Conservation (phyloP, 257 asterid genomes). For the Plantago elongata region DNA sequence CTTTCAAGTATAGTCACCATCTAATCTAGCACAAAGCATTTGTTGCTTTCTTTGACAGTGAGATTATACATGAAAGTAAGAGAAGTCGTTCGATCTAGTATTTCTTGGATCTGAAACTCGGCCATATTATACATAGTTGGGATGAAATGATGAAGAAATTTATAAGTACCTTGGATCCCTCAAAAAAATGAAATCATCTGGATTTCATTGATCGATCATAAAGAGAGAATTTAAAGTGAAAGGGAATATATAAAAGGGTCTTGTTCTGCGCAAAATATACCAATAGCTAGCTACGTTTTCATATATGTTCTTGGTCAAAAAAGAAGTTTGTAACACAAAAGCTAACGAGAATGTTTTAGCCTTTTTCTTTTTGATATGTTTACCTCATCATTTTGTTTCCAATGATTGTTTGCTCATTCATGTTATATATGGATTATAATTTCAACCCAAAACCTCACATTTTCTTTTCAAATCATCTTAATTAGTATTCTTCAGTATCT, state of each 20-base stretch:
- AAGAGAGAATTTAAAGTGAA: neutral
- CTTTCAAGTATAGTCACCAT: neutral
- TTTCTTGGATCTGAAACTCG: neutral
- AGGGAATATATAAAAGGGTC: neutral
- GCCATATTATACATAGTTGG: neutral
- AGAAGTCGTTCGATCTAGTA: neutral
- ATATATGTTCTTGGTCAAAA: neutral
- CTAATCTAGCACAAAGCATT: no score
- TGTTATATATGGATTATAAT: neutral
- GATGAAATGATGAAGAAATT: neutral
- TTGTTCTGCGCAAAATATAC: neutral
- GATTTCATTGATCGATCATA: no score
- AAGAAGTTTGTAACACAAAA: no score
- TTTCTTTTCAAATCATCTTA: no score
- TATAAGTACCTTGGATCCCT: neutral
- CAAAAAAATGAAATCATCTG: neutral
- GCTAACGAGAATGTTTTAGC: constrained; percentile 2
- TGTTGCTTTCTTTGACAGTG: no score
- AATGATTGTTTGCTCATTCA: neutral
- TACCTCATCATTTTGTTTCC: neutral
- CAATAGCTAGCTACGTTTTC: neutral
- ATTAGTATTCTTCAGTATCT: no score
- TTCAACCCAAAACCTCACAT: no score
- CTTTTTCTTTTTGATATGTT: neutral
- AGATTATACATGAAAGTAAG: constrained; percentile 1